Base-by-base conservation (phyloP, 441 rosid genomes). In the Lepidium campestre region DNA sequence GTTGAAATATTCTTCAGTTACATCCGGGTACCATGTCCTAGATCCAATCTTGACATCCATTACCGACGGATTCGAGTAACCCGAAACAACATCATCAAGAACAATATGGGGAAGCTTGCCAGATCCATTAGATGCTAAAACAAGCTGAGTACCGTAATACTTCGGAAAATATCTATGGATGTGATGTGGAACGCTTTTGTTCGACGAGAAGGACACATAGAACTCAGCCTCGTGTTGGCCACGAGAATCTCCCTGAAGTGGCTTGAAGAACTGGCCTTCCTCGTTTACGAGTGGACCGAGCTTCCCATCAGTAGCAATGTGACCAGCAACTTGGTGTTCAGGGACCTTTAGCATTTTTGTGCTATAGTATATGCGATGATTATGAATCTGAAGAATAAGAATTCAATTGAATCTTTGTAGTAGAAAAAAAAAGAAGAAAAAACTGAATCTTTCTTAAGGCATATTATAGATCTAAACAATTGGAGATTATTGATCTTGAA, bases 271-370 rank as follows among this genome's bases (percentile, higher is more conserved):
- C 9, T 70, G 79, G 4, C 99, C 99, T 14, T 81, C 59, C 50
- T 80, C 90, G 72, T 95, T 98, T 39, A 85, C 48, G 6, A 88
- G 89, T 1, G 99, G 96, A 27, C 96, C 98, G 10, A 86, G 95
- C 68, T 61, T 75, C 39, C 96, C 97, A 44, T 67, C 66, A 13
- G 13, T 6, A 18, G 88, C 97, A 57, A 66, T 66, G 80, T 95
- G 99, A 11, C 99, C 99, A 2, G 97, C 99, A 25, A 95, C 98
- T 78, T 95, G 98, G 79, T 92, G 97, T 40, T 90, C 93, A 17
- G 98, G 98, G 45, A 73, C 73, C 83, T 83, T 88, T 17, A 92
- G 66, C 99, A 90, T 92, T 73, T 32, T 71, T 48, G 3, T 49
- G 42, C n/a, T 42, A 59, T 9, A 15, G 53, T 36, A 5, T 55